Base-by-base conservation (phyloP, 305 asterid genomes). In the Solanum hybrid region DNA sequence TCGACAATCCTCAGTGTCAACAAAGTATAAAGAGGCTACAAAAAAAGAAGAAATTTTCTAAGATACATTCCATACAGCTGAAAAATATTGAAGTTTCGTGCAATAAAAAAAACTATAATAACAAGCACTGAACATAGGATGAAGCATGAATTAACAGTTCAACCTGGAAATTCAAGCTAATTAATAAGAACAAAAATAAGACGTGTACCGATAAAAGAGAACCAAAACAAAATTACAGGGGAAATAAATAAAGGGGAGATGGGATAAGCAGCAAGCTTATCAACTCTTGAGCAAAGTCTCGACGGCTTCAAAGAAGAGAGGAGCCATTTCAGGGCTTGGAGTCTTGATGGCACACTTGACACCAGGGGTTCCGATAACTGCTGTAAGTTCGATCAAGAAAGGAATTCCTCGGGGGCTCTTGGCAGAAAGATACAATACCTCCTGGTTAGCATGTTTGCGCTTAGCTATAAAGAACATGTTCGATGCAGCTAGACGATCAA, bases 401-500 rank as follows among this genome's bases (percentile, higher is more conserved):
- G 98, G 98, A 83, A 95, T 94, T 22, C 96, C 99, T 89, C 91
- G 93, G 46, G 99, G 99, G 90, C 94, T 93, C 93, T 98, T 96
- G 69, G 99, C 96, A 1, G 99, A 98, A 89, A 98, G 98, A 92
- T 98, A 98, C 91, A 98, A 79, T 90, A 98, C 99, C 6, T 98
- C 99, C 89, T 97, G 98, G 91, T 95, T 98, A 64, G 95, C 94
- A 91, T 97, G 92, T 91, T 96, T 97, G 90, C 99, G 98, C 94
- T 96, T 98, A 51, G 99, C 99, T 16, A 98, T 96, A 89, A 98
- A 98, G 94, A 97, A 98, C 95, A 95, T 89, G 91, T 98, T 98
- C n/a, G 93, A 94, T 90, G 95, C 92, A 64, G 98, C 93, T 91
- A 98, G 92, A 76, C 86, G 93, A 84, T 98, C 99, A 61, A 97